Base-by-base conservation (phyloP, 2,329 filamentous ascomycete genomes). In the Capronia epimyces region DNA sequence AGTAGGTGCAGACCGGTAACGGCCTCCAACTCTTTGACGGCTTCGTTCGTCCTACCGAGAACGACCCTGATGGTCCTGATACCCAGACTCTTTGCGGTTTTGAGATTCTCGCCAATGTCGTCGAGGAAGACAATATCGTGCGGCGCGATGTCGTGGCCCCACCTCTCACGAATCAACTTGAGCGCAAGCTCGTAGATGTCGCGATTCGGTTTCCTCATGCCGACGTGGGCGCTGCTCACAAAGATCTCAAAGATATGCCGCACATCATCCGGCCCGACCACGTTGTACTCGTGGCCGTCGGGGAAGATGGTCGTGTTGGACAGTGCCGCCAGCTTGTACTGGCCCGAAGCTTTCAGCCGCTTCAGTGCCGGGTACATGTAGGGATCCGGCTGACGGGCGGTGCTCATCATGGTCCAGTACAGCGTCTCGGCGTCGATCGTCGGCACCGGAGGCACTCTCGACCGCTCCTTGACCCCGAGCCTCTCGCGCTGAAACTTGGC, bases 301-400 rank as follows among this genome's bases (percentile, higher is more conserved):
- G 90, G 91, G 63, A 94, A 96, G 20, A 89, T 84, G 21, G 93
- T 81, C 0, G 93, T 97, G 65, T 98, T 97, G 61, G 85, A 90
- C 58, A 97, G 73, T 1, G 90, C 93, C 0, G 84, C 91, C 1
- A 97, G 69, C 27, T 91, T 76, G 60, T 84, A 90, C 50, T 74
- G 71, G 1, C 81, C 79, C 45, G 77, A 83, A 2, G 74, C 75
- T 52, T 79, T 78, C 52, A 98, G 73, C 31, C 76, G 80, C 63
- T 82, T 71, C 34, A 97, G 72, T 1, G 90, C 90, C 0, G 90
- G 89, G 57, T 81, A 88, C 84, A 97, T 93, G 75, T 86, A 87
- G 3, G 88, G 89, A 66, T 98, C 91, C 0, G 86, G 82, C 1
- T 72, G 69, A 4, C 81, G 75, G 9, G 86, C 83, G 10, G 77